A percentile compares a stretch with the other conserved stretches of the same genome.
phyloP scores from a whole-genome alignment of 2,329 filamentous ascomycete genomes.

The Colletotrichum higginsianum region DNA sequence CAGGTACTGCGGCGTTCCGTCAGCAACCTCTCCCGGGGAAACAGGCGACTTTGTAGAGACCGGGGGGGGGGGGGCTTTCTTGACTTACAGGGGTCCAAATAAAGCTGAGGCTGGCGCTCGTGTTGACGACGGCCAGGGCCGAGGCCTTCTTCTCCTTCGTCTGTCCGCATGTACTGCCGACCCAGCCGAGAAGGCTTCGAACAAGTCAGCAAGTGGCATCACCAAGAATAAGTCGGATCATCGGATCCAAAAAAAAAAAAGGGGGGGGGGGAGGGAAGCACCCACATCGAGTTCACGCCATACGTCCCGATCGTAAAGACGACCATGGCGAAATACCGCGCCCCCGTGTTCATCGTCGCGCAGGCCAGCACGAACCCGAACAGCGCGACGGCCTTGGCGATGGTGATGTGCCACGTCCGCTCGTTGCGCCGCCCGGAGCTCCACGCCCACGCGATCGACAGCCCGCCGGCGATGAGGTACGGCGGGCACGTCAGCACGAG shows the following conservation, averaged over 20 bases:
- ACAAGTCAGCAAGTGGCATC: neutral
- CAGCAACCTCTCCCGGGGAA: neutral
- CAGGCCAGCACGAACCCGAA: constrained; percentile 44
- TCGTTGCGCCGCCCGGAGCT: constrained; percentile 59
- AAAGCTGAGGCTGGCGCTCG: constrained; percentile 42
- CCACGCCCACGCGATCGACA: constrained; percentile 53
- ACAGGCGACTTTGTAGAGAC: no score
- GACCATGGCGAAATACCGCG: constrained; percentile 49
- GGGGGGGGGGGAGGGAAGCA: constrained; percentile 42
- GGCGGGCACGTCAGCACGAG: constrained; percentile 62
- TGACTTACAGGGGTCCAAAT: constrained; percentile 42
- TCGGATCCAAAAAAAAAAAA: neutral
- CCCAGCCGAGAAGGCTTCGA: constrained; percentile 47
- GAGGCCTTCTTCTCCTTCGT: constrained; percentile 58
- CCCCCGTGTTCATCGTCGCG: constrained; percentile 51
- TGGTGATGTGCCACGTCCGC: constrained; percentile 63
- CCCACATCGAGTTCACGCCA: constrained; percentile 50
- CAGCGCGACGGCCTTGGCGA: constrained; percentile 57
- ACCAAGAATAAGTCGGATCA: no score
- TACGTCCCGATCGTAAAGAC: constrained; percentile 49
- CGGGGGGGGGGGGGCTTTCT: no score
- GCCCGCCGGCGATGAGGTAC: constrained; percentile 56
- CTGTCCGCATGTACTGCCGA: constrained; percentile 53
- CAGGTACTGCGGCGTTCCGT: constrained; percentile 48
- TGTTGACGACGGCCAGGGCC: constrained; percentile 51